phyloP scores from a whole-genome alignment of 1,284 basidiomycete species.

The Ceratobasidium sp. region DNA sequence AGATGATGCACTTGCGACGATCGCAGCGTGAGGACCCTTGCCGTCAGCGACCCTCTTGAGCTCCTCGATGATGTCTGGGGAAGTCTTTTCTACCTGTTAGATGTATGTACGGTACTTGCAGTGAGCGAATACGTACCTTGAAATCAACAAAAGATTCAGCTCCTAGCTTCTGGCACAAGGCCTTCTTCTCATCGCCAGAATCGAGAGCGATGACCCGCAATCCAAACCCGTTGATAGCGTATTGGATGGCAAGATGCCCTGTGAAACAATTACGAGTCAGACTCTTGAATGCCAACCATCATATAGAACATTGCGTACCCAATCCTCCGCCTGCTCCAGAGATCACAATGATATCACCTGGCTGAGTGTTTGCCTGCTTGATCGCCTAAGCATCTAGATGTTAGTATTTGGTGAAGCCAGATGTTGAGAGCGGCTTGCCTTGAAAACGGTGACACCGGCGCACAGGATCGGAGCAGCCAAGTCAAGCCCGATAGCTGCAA shows the following conservation, averaged over 20 bases:
- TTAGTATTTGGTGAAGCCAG: too few species aligned
- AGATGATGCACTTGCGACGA: conserved; percentile 54
- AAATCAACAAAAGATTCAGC: conserved; percentile 87
- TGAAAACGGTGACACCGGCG: conserved; percentile 70
- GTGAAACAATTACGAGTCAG: conserved; percentile 30
- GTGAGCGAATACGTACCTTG: conserved; percentile 53
- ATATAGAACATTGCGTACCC: conserved; percentile 3
- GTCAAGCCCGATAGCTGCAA: conserved; percentile 46
- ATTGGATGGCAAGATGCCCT: conserved; percentile 71
- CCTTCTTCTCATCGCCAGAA: conserved; percentile 78
- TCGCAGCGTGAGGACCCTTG: conserved; percentile 70
- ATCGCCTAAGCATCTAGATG: conserved; percentile 72
- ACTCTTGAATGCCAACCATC: conserved; percentile 10
- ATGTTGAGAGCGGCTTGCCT: conserved; percentile 3
- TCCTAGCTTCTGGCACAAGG: conserved; percentile 74
- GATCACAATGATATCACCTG: conserved; percentile 85
- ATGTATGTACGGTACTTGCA: conserved; percentile 8
- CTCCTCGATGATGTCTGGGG: conserved; percentile 68
- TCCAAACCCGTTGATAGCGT: conserved; percentile 74
- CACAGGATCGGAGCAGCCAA: conserved; percentile 26
- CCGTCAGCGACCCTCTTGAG: conserved; percentile 73
- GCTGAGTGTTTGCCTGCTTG: conserved; percentile 73
- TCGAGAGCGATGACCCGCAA: conserved; percentile 84
- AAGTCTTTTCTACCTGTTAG: conserved; percentile 49
- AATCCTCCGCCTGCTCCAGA: conserved; percentile 80